Base-by-base conservation (phyloP, 2,329 filamentous ascomycete genomes). In the Metarhizium brunneum region DNA sequence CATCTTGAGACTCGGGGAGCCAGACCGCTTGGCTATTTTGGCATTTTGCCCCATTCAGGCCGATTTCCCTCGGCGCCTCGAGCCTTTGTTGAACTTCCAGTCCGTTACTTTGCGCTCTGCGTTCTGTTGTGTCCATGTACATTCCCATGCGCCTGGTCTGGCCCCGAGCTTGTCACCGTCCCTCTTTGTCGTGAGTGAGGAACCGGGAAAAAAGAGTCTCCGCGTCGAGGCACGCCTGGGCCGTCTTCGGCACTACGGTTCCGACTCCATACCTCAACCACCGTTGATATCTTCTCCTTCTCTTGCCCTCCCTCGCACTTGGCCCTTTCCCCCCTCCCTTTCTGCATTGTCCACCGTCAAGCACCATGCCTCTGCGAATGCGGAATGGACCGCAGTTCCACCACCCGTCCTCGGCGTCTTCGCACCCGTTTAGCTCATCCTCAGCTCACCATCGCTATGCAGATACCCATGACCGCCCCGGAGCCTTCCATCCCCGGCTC, bases 401-500 rank as follows among this genome's bases (percentile, higher is more conserved):
- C 52, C 60, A 59, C 42, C 62, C 64, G 57, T 56, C 61, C 20
- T 56, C 59, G 3, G 61, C 60, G 35, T 59, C 59, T 3, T 55
- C 54, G 2, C 52, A 55, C 10, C 58, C 60, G 7, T 63, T 49
- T 36, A 47, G 32, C 16, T 52, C 61, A 58, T 53, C 56, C 1
- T 47, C 57, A 50, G 61, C 74, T 76, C 68, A 77, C 68, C 63
- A 63, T 53, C 63, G 58, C 43, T 56, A 60, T 61, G 57, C 68
- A 84, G 81, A 84, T 68, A 73, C 77, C 38, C 69, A 72, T 54
- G 80, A 83, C 64, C 74, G 79, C 57, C 75, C 76, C 42, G 66
- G 78, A 13, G 73, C 74, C 14, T 87, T 87, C 67, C 82, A 84
- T 67, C 83, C 83, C 68, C 96, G 96, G 72, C 88, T 94, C 60